These are phyloP conservation scores for Lactifluus hygrophoroides DNA, from an alignment of 768 basidiomycete genomes.

Conservation along the genomic window DNA sequence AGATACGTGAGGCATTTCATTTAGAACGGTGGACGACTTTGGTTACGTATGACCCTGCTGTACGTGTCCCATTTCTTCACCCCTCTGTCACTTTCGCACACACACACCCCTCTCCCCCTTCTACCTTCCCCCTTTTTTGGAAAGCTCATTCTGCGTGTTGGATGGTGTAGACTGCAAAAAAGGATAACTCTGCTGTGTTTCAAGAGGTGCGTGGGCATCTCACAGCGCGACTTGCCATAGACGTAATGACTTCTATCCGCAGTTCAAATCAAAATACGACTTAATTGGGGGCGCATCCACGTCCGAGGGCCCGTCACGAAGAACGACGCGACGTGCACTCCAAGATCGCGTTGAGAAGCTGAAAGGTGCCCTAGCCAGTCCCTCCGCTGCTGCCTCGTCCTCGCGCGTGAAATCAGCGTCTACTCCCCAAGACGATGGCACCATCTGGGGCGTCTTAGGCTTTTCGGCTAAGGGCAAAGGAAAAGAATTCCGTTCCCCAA, in stretches of 20 bases:
- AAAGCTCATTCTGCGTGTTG: background rate
- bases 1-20: slow-evolving; percentile 87
- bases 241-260: background rate
- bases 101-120: background rate
- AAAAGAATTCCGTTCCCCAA: slow-evolving; percentile 20
- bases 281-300: slow-evolving; percentile 42
- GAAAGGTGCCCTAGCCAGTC: slow-evolving; percentile 24
- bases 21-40: slow-evolving; percentile 73
- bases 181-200: slow-evolving; percentile 65
- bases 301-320: slow-evolving; percentile 37
- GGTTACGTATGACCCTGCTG: slow-evolving; percentile 69
- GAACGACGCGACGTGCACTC: slow-evolving; percentile 53
- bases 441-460: slow-evolving; percentile 28
- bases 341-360: slow-evolving; percentile 45
- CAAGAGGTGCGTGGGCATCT: slow-evolving; percentile 44
- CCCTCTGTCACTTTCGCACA: too few relatives aligned
- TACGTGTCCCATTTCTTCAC: slow-evolving; percentile 26
- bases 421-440: slow-evolving; percentile 21
- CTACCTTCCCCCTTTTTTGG: background rate
- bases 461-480: slow-evolving; percentile 27
- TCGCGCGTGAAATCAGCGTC: background rate
- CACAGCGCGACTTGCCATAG: background rate
- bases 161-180: slow-evolving; percentile 51
- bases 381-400: slow-evolving; percentile 19
- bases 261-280: slow-evolving; percentile 60